phyloP scores from a whole-genome alignment of 768 basidiomycete species.

The Lepiota brunneoincarnata region DNA sequence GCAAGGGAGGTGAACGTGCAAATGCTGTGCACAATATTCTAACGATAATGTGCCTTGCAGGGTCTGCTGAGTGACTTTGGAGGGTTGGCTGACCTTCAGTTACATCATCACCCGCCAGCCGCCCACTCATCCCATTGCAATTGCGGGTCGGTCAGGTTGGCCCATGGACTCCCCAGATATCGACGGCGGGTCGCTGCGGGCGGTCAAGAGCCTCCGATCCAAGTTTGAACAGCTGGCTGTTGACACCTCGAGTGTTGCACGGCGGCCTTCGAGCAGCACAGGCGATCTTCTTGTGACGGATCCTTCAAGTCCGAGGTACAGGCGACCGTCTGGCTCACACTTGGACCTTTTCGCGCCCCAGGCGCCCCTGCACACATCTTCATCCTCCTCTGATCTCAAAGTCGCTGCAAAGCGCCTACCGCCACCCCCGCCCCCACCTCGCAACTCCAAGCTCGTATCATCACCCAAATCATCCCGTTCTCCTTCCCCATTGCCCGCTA shows the following conservation, averaged over 20 bases:
- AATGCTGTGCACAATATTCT: too few relatives aligned
- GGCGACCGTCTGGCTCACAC: conserved; percentile 33
- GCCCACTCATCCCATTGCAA: background rate
- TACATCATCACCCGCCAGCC: background rate
- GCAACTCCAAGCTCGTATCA: conserved; percentile 28
- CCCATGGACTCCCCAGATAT: conserved; percentile 28
- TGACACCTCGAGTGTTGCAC: conserved; percentile 21
- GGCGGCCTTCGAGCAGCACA: conserved; percentile 7
- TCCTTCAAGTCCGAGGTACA: conserved; percentile 37
- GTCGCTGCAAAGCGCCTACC: conserved; percentile 45
- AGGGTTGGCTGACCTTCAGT: background rate
- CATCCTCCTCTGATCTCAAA: conserved; percentile 56
- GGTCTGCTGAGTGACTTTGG: too few relatives aligned
- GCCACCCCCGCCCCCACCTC: conserved; percentile 57
- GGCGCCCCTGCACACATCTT: conserved; percentile 37
- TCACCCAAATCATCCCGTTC: conserved; percentile 34
- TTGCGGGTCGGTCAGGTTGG: background rate
- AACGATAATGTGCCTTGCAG: too few relatives aligned
- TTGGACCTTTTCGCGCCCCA: conserved; percentile 24
- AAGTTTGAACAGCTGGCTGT: conserved; percentile 69
- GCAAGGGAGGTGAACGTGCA: too few relatives aligned
- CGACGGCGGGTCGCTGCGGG: conserved; percentile 54
- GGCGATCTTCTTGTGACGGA: conserved; percentile 11
- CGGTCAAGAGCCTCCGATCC: conserved; percentile 68
- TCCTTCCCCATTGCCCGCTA: conserved; percentile 37